Percentiles rank a stretch among this genome's conserved stretches.
Conservation (phyloP, 345 rosid species). For the Clausena lansium region DNA sequence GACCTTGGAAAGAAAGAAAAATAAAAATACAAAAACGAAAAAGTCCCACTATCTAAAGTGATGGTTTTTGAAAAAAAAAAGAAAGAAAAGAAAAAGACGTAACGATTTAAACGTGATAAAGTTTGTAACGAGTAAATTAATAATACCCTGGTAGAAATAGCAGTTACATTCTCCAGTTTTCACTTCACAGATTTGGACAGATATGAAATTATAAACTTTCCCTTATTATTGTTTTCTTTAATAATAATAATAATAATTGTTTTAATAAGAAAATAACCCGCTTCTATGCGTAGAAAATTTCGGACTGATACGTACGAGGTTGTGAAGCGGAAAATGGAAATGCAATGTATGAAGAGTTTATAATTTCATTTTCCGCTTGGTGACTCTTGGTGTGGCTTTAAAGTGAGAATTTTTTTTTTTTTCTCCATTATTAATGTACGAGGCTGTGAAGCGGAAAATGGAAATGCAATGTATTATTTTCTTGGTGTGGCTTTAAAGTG, state of each 20-base stretch:
- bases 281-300: background rate
- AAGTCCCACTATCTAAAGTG: background rate
- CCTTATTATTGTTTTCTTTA: background rate
- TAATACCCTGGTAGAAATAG: no score
- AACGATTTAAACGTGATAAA: no score
- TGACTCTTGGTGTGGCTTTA: background rate
- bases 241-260: no score
- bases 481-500: no score
- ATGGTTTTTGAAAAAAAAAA: background rate
- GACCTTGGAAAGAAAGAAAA: background rate
- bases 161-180: conserved; percentile 4
- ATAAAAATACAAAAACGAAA: background rate
- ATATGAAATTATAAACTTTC: background rate
- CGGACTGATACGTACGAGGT: background rate
- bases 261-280: no score
- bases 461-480: no score
- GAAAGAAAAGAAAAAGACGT: no score
- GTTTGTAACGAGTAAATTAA: no score
- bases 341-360: background rate
- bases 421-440: no score
- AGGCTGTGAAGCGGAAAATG: no score
- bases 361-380: no score
- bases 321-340: background rate
- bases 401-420: background rate
- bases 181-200: conserved; percentile 10